Percentiles rank a stretch among this genome's conserved stretches.
Conservation (phyloP, 768 basidiomycete species). For the Russula abietina region DNA sequence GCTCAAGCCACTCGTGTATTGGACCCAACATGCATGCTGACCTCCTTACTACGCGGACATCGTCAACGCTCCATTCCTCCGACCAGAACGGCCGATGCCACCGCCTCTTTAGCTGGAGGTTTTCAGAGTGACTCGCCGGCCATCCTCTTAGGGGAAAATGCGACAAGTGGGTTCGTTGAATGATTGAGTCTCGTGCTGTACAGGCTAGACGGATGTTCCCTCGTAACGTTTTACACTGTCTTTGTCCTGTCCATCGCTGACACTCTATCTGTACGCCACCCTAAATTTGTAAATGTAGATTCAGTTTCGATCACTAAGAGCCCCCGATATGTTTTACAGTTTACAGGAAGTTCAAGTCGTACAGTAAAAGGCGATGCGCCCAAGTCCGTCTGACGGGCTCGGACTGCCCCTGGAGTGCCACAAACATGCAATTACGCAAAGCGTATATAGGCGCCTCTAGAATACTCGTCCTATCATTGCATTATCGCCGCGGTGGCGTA, state of each 20-base stretch:
- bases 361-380: neutral
- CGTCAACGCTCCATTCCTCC: neutral
- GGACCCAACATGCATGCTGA: too few species aligned
- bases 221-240: neutral
- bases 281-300: neutral
- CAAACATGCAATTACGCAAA: neutral
- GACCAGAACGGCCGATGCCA: neutral
- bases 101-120: neutral
- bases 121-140: neutral
- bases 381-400: neutral
- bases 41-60: neutral
- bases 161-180: neutral
- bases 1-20: neutral
- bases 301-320: neutral
- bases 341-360: neutral
- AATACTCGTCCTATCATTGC: neutral
- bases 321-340: neutral
- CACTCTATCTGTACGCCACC: neutral
- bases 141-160: neutral
- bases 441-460: neutral
- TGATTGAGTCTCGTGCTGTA: neutral
- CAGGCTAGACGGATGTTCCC: neutral
- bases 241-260: neutral
- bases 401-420: neutral
- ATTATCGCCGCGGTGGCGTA: neutral